Percentiles rank a stretch among this genome's conserved stretches.
These are phyloP conservation scores for Phaffia tasmanica DNA, from an alignment of 768 basidiomycete genomes.

Conservation along the genomic window DNA sequence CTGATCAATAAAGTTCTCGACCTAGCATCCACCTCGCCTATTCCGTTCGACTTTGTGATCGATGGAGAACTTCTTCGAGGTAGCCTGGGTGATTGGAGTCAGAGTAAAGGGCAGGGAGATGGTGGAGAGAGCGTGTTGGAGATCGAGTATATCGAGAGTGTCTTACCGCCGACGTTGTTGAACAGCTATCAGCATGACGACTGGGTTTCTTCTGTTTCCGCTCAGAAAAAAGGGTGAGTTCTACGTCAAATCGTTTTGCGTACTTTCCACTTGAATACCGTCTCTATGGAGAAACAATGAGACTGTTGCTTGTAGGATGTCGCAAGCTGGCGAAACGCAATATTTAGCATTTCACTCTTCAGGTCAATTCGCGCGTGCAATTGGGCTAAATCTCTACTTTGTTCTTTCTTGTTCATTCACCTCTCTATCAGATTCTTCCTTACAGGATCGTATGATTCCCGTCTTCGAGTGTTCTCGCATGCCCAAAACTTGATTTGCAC, in stretches of 20 bases:
- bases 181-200: conserved; percentile 74
- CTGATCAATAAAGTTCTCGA: conserved; percentile 88
- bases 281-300: background rate
- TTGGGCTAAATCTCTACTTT: background rate
- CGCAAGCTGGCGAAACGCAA: background rate
- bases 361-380: background rate
- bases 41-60: conserved; percentile 89
- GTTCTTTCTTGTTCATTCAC: background rate
- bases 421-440: conserved; percentile 49
- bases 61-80: conserved; percentile 66
- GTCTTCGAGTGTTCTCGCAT: conserved; percentile 61
- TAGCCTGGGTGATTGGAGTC: conserved; percentile 62
- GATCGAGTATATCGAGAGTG: conserved; percentile 81
- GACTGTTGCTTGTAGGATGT: background rate
- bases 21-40: conserved; percentile 45
- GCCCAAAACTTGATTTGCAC: conserved; percentile 50
- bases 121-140: conserved; percentile 70
- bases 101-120: conserved; percentile 59
- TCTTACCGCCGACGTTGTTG: conserved; percentile 74
- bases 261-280: background rate
- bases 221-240: conserved; percentile 47
- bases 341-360: too few relatives aligned
- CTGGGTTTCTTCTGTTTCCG: conserved; percentile 79
- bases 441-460: conserved; percentile 71
- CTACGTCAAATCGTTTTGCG: background rate